Conservation (phyloP, 352 stramenopile species). For the Pythium monospermum region DNA sequence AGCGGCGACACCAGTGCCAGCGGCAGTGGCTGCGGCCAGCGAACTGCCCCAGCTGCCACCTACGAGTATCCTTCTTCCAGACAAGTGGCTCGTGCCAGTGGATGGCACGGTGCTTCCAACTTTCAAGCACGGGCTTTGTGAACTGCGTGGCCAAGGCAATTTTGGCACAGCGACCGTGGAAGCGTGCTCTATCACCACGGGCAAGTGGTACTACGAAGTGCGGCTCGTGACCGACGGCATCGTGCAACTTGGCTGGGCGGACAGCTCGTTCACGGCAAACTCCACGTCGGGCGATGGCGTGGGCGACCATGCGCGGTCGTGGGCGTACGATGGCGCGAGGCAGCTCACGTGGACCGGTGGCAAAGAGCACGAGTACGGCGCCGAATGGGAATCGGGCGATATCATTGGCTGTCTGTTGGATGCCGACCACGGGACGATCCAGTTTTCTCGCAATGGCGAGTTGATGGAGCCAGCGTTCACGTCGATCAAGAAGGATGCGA, state of each 20-base stretch:
- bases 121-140: slow-evolving; percentile 67
- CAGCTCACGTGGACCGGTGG: slow-evolving; percentile 83
- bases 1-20: background rate
- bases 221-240: slow-evolving; percentile 84
- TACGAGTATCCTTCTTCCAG: slow-evolving; percentile 12
- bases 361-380: slow-evolving; percentile 55
- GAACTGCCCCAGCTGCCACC: background rate
- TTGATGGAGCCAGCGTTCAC: slow-evolving; percentile 57
- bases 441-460: slow-evolving; percentile 84
- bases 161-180: slow-evolving; percentile 70
- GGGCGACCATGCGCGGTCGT: slow-evolving; percentile 86
- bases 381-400: slow-evolving; percentile 73
- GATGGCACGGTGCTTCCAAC: slow-evolving; percentile 35
- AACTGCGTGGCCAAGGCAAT: slow-evolving; percentile 66
- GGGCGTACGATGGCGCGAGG: slow-evolving; percentile 86
- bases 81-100: slow-evolving; percentile 45
- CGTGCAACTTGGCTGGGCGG: slow-evolving; percentile 91
- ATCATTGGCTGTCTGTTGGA: slow-evolving; percentile 88
- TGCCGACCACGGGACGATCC: slow-evolving; percentile 56
- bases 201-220: slow-evolving; percentile 91
- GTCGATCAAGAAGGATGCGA: slow-evolving; percentile 24
- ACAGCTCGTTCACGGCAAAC: slow-evolving; percentile 73
- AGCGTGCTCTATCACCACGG: slow-evolving; percentile 36
- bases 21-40: background rate
- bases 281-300: slow-evolving; percentile 85